phyloP scores from a whole-genome alignment of 2,329 filamentous ascomycete species.

The Alternaria sp. region DNA sequence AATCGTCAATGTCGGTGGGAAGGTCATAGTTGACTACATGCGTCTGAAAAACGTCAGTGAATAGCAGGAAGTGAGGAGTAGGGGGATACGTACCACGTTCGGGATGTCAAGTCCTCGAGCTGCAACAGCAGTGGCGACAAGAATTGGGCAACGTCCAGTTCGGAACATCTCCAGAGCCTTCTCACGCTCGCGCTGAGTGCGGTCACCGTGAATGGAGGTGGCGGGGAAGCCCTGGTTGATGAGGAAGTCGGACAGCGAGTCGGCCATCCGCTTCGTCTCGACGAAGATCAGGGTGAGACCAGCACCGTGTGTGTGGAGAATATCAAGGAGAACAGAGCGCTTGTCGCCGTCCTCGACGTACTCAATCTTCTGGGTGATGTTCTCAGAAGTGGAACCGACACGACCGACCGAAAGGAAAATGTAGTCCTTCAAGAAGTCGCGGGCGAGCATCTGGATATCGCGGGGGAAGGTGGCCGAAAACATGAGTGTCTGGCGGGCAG shows the following conservation, averaged over 20 bases:
- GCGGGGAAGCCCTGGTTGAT: constrained; percentile 99
- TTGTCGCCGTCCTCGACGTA: constrained; percentile 98
- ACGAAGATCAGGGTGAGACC: constrained; percentile 97
- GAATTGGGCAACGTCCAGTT: constrained; percentile 90
- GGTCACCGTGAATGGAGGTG: constrained; percentile 97
- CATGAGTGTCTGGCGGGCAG: constrained; percentile 96
- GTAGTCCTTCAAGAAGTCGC: constrained; percentile 99
- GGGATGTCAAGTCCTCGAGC: constrained; percentile 58
- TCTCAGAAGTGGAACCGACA: constrained; percentile 99
- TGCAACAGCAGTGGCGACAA: constrained; percentile 96
- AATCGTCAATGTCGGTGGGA: constrained; percentile 98
- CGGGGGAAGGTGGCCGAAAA: constrained; percentile 99
- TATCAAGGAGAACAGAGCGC: constrained; percentile 95
- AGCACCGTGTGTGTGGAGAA: constrained; percentile 89
- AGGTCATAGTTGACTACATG: constrained; percentile 88
- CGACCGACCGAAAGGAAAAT: constrained; percentile 98
- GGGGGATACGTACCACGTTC: too few relatives aligned
- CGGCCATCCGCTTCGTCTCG: constrained; percentile 99
- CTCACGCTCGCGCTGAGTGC: constrained; percentile 98
- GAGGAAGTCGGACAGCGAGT: constrained; percentile 95
- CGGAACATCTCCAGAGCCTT: constrained; percentile 97
- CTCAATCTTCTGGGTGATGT: constrained; percentile 98
- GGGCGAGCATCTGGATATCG: constrained; percentile 98
- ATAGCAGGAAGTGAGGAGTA: too few relatives aligned
- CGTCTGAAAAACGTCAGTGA: too few relatives aligned